These are phyloP conservation scores for Globisporangium megalacanthum DNA, from an alignment of 352 stramenopile species.

Conservation along the genomic window DNA sequence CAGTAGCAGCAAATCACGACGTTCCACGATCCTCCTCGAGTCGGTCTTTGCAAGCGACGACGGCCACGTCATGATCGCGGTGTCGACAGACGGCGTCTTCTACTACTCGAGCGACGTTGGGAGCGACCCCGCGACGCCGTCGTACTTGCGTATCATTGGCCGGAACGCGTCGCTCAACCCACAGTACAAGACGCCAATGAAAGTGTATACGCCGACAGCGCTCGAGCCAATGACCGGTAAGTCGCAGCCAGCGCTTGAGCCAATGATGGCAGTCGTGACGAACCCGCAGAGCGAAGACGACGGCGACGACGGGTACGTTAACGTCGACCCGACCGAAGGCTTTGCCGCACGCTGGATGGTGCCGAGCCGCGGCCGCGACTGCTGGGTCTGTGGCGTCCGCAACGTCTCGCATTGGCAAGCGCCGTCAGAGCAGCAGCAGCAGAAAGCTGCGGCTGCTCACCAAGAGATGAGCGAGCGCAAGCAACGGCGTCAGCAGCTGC, in stretches of 20 bases:
- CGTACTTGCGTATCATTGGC: constrained; percentile 53
- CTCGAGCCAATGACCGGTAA: constrained; percentile 8
- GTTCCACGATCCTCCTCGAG: constrained; percentile 65
- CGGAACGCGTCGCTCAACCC: constrained; percentile 60
- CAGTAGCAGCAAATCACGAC: constrained; percentile 52
- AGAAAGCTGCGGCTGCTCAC: constrained; percentile 13
- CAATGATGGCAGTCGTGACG: constrained; percentile 68
- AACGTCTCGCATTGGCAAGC: constrained; percentile 63
- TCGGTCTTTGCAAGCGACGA: constrained; percentile 64
- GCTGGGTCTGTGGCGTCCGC: constrained; percentile 75
- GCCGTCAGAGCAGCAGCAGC: constrained; percentile 31
- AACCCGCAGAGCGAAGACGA: constrained; percentile 58
- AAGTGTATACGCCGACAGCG: constrained; percentile 48
- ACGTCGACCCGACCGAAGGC: constrained; percentile 59
- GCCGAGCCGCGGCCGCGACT: constrained; percentile 42
- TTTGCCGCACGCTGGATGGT: constrained; percentile 71
- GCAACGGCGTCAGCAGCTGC: constrained; percentile 1
- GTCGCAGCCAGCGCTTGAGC: constrained; percentile 13
- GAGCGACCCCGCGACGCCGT: constrained; percentile 7
- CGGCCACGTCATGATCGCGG: constrained; percentile 44
- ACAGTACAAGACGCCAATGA: constrained; percentile 67
- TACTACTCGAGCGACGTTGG: constrained; percentile 54
- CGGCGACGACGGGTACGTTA: constrained; percentile 52
- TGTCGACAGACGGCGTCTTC: constrained; percentile 68
- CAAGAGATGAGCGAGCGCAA: constrained; percentile 11